phyloP scores from a whole-genome alignment of 2,329 filamentous ascomycete species.

The Zopfia rhizophila region DNA sequence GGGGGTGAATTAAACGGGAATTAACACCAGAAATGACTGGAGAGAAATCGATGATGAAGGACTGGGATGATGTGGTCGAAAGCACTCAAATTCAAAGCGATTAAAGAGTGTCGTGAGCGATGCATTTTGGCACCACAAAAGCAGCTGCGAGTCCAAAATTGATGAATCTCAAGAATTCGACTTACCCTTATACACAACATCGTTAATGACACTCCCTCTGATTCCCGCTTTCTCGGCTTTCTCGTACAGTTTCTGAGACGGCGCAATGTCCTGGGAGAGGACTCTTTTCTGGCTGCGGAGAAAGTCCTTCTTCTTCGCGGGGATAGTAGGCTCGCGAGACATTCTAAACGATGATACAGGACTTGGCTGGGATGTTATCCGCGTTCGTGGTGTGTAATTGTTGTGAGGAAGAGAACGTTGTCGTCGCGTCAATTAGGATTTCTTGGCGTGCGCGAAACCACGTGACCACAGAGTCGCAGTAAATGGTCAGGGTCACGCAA shows the following conservation, averaged over 20 bases:
- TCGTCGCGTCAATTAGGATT: background rate
- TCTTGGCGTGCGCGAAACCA: background rate
- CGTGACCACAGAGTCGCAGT: background rate
- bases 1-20: background rate
- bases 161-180: background rate
- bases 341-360: no score
- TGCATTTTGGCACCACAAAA: no score
- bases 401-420: background rate
- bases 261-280: slow-evolving; percentile 68
- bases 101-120: background rate
- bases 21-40: background rate
- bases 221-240: slow-evolving; percentile 60
- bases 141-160: no score
- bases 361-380: no score
- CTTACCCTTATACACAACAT: slow-evolving; percentile 62
- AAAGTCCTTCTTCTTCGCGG: slow-evolving; percentile 74
- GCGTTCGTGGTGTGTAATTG: no score
- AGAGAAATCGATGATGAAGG: background rate
- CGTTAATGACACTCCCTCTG: slow-evolving; percentile 59
- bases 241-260: slow-evolving; percentile 65
- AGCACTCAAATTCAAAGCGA: no score
- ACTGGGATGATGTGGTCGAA: no score
- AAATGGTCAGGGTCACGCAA: no score
- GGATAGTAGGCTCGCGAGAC: no score
- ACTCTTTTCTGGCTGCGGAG: slow-evolving; percentile 70